Percentiles rank a stretch among this genome's conserved stretches.
phyloP scores from a whole-genome alignment of 1,284 basidiomycete genomes.

The Ustilago shanxiensis region DNA sequence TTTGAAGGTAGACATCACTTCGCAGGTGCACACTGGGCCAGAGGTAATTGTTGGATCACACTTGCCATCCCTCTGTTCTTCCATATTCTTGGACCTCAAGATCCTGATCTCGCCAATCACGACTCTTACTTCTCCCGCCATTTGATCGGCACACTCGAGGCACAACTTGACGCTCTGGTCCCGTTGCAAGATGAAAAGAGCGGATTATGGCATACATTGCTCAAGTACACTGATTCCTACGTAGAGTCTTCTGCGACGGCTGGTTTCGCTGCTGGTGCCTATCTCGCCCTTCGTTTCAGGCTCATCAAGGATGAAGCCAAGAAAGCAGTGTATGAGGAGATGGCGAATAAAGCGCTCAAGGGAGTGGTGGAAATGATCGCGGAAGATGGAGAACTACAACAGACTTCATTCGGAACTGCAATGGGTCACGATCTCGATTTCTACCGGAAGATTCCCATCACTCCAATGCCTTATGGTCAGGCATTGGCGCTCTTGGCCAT shows the following conservation, averaged over 20 bases:
- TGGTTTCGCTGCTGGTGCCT: constrained; percentile 77
- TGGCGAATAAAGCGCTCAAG: constrained; percentile 74
- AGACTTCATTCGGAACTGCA: constrained; percentile 71
- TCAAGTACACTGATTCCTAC: constrained; percentile 76
- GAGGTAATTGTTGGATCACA: constrained; percentile 79
- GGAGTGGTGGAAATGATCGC: constrained; percentile 75
- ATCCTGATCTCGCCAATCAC: constrained; percentile 14
- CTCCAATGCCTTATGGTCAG: constrained; percentile 79
- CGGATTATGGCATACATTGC: constrained; percentile 77
- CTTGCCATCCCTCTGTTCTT: constrained; percentile 78
- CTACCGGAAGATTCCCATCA: constrained; percentile 76
- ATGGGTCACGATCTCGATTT: constrained; percentile 77
- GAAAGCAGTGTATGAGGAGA: constrained; percentile 72
- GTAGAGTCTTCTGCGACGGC: constrained; percentile 77
- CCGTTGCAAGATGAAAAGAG: constrained; percentile 73
- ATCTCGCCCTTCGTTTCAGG: constrained; percentile 74
- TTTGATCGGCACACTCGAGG: constrained; percentile 73
- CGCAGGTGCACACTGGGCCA: constrained; percentile 76
- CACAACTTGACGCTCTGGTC: constrained; percentile 76
- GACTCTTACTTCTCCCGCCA: constrained; percentile 66
- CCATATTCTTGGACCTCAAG: constrained; percentile 70
- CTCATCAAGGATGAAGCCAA: constrained; percentile 71
- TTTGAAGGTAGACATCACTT: constrained; percentile 75
- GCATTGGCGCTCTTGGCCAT: constrained; percentile 73
- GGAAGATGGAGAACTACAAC: constrained; percentile 74